These are phyloP conservation scores for Panaeolus cyanescens DNA, from an alignment of 768 basidiomycete species.

Conservation along the genomic window DNA sequence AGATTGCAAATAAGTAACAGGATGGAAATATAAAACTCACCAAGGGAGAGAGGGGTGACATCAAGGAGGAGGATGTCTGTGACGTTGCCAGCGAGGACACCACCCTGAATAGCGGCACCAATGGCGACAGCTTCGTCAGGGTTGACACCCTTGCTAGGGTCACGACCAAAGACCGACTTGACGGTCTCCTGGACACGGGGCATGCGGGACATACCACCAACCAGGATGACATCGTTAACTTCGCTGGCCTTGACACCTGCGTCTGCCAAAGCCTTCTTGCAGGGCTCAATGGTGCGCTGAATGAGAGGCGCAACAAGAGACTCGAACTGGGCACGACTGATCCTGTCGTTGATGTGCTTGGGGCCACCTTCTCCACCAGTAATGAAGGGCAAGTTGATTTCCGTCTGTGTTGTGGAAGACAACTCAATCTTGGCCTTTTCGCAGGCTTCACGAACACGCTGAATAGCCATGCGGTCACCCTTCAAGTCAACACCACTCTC, in stretches of 20 bases:
- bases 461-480: slow-evolving; percentile 93
- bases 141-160: slow-evolving; percentile 98
- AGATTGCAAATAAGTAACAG: neutral
- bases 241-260: slow-evolving; percentile 92
- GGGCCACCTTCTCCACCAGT: slow-evolving; percentile 94
- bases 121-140: slow-evolving; percentile 99
- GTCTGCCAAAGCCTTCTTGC: slow-evolving; percentile 95
- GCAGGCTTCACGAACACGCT: slow-evolving; percentile 97
- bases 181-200: slow-evolving; percentile 94
- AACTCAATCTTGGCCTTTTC: slow-evolving; percentile 99
- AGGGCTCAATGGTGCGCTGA: slow-evolving; percentile 90
- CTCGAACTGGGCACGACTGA: slow-evolving; percentile 91
- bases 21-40: slow-evolving; percentile 37
- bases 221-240: slow-evolving; percentile 95
- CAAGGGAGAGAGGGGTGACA: slow-evolving; percentile 95
- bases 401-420: slow-evolving; percentile 92
- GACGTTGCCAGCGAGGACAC: slow-evolving; percentile 95
- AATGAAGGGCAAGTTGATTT: slow-evolving; percentile 98
- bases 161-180: slow-evolving; percentile 90
- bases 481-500: slow-evolving; percentile 80
- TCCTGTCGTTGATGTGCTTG: slow-evolving; percentile 94
- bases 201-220: slow-evolving; percentile 99
- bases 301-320: slow-evolving; percentile 79
- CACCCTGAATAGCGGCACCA: slow-evolving; percentile 97
- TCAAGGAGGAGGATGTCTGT: slow-evolving; percentile 94